Conservation (phyloP, 2,329 filamentous ascomycete species). For the Colletotrichum sp. region DNA sequence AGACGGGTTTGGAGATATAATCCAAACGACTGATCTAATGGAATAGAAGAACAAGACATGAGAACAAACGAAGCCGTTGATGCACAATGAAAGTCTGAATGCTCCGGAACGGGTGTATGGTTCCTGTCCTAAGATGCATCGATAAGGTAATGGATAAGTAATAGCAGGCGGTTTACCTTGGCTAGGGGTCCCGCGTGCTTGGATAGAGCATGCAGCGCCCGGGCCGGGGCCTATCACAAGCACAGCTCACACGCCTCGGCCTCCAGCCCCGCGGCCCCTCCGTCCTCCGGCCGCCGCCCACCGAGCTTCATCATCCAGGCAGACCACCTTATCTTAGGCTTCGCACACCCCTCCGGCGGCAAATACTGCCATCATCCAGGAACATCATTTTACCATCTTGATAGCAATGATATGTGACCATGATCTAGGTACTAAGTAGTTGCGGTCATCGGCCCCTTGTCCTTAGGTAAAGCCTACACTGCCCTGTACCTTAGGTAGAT, state of each 20-base stretch:
- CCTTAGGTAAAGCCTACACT: not conserved
- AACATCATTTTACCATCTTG: not conserved
- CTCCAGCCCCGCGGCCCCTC: not conserved
- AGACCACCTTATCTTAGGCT: not conserved
- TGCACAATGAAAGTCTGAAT: not conserved
- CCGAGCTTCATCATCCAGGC: not conserved
- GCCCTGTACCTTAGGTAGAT: not conserved
- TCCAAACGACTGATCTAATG: not conserved
- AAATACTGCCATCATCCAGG: not conserved
- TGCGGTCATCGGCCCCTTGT: not conserved
- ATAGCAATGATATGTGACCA: not conserved
- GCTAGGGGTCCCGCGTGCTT: not conserved
- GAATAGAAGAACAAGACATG: not conserved
- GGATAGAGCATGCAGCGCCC: not conserved
- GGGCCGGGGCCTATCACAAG: not conserved
- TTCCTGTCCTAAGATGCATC: not conserved
- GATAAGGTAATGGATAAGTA: not conserved
- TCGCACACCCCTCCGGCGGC: not conserved
- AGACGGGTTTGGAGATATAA: not conserved
- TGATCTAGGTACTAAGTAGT: not conserved
- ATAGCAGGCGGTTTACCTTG: not conserved
- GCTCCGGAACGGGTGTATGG: not conserved
- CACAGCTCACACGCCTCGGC: not conserved
- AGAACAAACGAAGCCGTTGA: not conserved
- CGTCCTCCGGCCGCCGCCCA: not conserved